phyloP scores from a whole-genome alignment of 2,329 filamentous ascomycete genomes.

The Colletotrichum lentis region DNA sequence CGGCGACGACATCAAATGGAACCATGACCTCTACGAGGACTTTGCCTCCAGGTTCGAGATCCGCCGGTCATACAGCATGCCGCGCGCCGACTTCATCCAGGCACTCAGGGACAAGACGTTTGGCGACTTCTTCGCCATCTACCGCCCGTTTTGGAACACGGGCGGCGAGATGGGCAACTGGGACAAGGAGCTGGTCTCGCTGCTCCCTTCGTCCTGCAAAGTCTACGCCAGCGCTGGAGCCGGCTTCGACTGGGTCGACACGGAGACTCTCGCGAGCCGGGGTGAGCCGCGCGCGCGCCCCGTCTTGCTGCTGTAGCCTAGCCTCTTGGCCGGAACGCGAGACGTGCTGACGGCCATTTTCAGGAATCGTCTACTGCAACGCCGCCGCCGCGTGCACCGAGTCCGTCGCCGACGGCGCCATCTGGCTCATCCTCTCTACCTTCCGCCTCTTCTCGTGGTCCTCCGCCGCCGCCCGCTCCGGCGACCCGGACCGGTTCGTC shows the following conservation, averaged over 20 bases:
- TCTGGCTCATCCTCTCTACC: slow-evolving; percentile 33
- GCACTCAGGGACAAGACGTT: slow-evolving; percentile 32
- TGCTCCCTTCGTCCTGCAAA: slow-evolving; percentile 33
- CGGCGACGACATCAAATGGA: slow-evolving; percentile 37
- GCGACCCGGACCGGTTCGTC: slow-evolving; percentile 35
- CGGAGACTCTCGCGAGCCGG: slow-evolving; percentile 26
- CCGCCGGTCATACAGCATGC: slow-evolving; percentile 35
- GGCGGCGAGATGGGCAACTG: slow-evolving; percentile 37
- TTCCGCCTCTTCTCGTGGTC: slow-evolving; percentile 37
- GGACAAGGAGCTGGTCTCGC: slow-evolving; percentile 33
- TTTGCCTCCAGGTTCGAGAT: slow-evolving; percentile 33
- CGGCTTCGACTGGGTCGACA: slow-evolving; percentile 36
- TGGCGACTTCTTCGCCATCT: slow-evolving; percentile 36
- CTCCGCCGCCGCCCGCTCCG: slow-evolving; percentile 28
- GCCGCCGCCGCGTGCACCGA: slow-evolving; percentile 33
- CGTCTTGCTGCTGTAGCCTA: no score
- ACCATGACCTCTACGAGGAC: slow-evolving; percentile 36
- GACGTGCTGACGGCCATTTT: background rate
- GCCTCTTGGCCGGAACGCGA: no score
- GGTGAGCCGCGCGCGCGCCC: slow-evolving; percentile 22
- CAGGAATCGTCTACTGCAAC: slow-evolving; percentile 33
- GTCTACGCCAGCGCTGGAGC: slow-evolving; percentile 33
- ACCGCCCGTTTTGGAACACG: slow-evolving; percentile 36
- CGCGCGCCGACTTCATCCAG: slow-evolving; percentile 34
- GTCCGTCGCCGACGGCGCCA: slow-evolving; percentile 36